Percentiles rank a stretch among this genome's conserved stretches.
Evolutionary conservation across 768 basidiomycete genomes (phyloP).

Genomic region (Rhodotorula paludigena): DNA sequence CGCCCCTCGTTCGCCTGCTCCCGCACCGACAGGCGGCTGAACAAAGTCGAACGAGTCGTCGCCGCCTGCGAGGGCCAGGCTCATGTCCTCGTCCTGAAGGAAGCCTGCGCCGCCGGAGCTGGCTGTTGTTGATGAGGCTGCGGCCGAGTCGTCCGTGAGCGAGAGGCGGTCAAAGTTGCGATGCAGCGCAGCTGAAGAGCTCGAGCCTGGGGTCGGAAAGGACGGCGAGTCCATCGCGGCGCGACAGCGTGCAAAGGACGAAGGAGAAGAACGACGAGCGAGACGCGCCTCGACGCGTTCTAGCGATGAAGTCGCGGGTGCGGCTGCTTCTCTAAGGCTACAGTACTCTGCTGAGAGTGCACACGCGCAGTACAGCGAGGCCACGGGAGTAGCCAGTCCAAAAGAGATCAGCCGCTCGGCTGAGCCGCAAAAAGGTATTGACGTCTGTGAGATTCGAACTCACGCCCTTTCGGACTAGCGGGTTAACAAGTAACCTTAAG

Average conservation of each 20-base stretch:
- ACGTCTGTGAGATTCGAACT: constrained; percentile 38
- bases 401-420: no score
- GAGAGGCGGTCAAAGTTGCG: not conserved
- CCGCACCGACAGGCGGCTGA: not conserved
- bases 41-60: not conserved
- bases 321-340: no score
- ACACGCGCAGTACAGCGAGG: no score
- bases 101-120: not conserved
- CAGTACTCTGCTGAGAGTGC: no score
- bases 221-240: not conserved
- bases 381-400: no score
- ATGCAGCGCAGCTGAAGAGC: not conserved
- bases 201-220: not conserved
- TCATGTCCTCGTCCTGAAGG: constrained; percentile 5
- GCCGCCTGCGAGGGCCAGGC: not conserved
- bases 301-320: not conserved
- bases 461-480: constrained; percentile 37
- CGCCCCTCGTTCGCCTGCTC: not conserved
- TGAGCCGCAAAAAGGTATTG: constrained; percentile 6
- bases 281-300: not conserved
- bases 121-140: not conserved
- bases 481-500: constrained; percentile 28
- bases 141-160: not conserved
- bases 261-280: not conserved
- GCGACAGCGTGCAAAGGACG: not conserved